Evolutionary conservation across 1,284 basidiomycete species (phyloP), one percentile per base, ranked within the genome.

Genomic region (Pterulicium gracile): DNA sequence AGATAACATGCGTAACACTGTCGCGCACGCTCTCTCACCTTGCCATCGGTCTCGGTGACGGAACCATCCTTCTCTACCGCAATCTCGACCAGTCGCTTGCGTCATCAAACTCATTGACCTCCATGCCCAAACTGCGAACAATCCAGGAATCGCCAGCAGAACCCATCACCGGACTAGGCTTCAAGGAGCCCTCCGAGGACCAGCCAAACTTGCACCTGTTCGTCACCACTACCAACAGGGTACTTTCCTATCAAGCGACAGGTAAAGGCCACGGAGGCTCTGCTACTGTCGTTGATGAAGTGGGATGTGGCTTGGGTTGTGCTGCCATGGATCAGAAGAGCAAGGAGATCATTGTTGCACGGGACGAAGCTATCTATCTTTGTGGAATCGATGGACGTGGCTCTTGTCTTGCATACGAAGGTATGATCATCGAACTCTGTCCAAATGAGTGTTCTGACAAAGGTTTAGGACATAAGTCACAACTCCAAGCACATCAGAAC

Each of bases 341-440:
- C 46, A 67, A 72, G 34, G 79, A 89, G 58, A 80, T 98, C 55
- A 75, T 95, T 10, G 76, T 98, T 2, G 95, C 93, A 0, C 69
- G 88, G 47, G 89, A 96, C 45, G 95, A 98, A 55, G 94, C 93
- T 1, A 81, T 98, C 35, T 96, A 95, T 56, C 70, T 89, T 4
- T 91, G 89, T 58, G 82, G 85, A 0, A 75, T 79, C 0, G 88
- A 94, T 18, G 91, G 89, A 0, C 69, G 93, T 46, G 86, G 89
- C 1, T 77, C 85, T 0, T 93, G 87, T 51, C 90, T 85, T 56
- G 94, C 94, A 0, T 91, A 92, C 57, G 92, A 96, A 70, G 92
- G 91, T 84, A 48, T 42, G 34, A 23, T 35, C 24, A 24, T 47
- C n/a, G 41, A 24, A 12, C 14, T 44, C 42, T 41, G 21, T 46